These are phyloP conservation scores for Mucor indicus DNA, from an alignment of 371 early-diverging fungal species.

Conservation along the genomic window DNA sequence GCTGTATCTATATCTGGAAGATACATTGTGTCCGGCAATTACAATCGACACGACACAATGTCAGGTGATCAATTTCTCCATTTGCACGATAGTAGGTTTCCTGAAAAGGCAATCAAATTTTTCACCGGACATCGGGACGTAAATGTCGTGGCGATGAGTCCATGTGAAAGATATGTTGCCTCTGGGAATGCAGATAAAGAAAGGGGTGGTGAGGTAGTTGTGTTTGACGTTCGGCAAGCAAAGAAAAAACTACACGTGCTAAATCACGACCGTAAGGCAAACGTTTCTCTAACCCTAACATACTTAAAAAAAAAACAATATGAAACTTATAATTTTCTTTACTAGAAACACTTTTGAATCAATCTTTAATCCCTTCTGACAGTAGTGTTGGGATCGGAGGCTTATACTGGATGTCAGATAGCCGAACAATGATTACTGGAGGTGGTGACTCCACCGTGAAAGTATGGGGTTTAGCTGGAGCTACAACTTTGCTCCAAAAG, in stretches of 20 bases:
- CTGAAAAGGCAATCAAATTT: constrained; percentile 14
- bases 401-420: constrained; percentile 36
- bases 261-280: constrained; percentile 28
- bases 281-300: no score
- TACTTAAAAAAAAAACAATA: constrained; percentile 1
- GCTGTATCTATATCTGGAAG: constrained; percentile 24
- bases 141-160: constrained; percentile 38
- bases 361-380: constrained; percentile 20
- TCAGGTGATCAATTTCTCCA: constrained; percentile 33
- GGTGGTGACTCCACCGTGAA: constrained; percentile 41
- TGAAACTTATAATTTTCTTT: neutral
- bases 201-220: constrained; percentile 22
- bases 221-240: constrained; percentile 32
- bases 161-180: constrained; percentile 36
- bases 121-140: constrained; percentile 36
- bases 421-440: constrained; percentile 28
- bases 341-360: constrained; percentile 5
- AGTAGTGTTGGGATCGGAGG: constrained; percentile 39
- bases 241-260: constrained; percentile 16
- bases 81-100: constrained; percentile 23
- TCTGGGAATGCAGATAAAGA: constrained; percentile 37
- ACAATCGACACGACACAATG: constrained; percentile 20
- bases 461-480: constrained; percentile 32
- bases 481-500: constrained; percentile 14
- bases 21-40: constrained; percentile 31